Evolutionary conservation across 164 flowering plant genomes (phyloP).

Genomic region (Berberis vulgaris): DNA sequence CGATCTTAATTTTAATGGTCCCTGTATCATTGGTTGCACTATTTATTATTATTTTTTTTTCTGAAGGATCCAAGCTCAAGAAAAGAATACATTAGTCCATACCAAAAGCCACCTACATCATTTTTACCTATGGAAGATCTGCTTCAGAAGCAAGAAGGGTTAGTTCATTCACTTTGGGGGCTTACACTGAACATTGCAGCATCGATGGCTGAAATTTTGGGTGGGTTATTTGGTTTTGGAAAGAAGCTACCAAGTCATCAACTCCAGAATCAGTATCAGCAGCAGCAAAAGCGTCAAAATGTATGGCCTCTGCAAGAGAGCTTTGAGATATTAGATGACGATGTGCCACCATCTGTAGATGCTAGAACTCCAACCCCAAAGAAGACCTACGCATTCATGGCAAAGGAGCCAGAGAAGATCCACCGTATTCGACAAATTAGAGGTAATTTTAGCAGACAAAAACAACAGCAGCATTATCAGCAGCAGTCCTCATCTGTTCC

Average conservation of each 20-base stretch:
- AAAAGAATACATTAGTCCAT: constrained; percentile 23
- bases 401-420: constrained; percentile 64
- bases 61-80: constrained; percentile 25
- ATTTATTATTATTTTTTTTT: neutral
- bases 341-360: constrained; percentile 81
- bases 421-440: constrained; percentile 56
- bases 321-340: constrained; percentile 69
- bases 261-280: constrained; percentile 29
- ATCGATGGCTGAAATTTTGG: constrained; percentile 40
- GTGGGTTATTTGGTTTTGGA: constrained; percentile 47
- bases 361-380: constrained; percentile 70
- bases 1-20: neutral
- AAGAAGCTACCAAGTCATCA: constrained; percentile 31
- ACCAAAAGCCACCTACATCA: constrained; percentile 63
- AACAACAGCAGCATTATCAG: constrained; percentile 30
- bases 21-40: neutral
- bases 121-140: constrained; percentile 64
- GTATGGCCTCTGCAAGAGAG: constrained; percentile 88
- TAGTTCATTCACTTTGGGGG: constrained; percentile 55
- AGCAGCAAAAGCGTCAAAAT: constrained; percentile 30
- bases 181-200: constrained; percentile 43
- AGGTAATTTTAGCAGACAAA: constrained; percentile 37
- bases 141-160: constrained; percentile 66
- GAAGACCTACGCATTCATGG: constrained; percentile 88
- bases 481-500: constrained; percentile 49